Evolutionary conservation across 768 basidiomycete genomes (phyloP).

Genomic region (Termitomyces sp.): DNA sequence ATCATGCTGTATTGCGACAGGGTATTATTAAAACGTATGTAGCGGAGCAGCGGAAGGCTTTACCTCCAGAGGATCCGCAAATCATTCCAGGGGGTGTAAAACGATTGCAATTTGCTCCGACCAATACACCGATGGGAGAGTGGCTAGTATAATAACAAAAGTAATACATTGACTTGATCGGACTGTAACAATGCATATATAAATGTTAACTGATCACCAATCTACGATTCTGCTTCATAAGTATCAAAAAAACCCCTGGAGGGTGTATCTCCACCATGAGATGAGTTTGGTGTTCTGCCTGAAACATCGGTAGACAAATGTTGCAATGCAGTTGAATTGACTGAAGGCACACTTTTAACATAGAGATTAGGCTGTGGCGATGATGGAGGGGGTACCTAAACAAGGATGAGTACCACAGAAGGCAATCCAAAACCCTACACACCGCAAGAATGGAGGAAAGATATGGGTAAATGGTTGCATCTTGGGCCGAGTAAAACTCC

Average conservation of each 20-base stretch:
- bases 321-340: constrained; percentile 13
- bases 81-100: not conserved
- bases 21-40: not conserved
- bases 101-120: not conserved
- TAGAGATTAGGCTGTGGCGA: constrained; percentile 20
- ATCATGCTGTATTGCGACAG: not conserved
- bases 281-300: constrained; percentile 53
- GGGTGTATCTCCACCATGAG: constrained; percentile 54
- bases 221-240: constrained; percentile 6
- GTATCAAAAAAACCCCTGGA: constrained; percentile 21
- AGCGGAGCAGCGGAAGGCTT: not conserved
- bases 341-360: constrained; percentile 3
- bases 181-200: not conserved
- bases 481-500: constrained; percentile 69
- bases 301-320: constrained; percentile 19
- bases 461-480: constrained; percentile 40
- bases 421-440: constrained; percentile 18
- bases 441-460: constrained; percentile 46
- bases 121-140: not conserved
- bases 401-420: not conserved
- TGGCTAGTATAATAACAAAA: not conserved
- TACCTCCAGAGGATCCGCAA: not conserved
- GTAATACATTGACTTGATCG: not conserved
- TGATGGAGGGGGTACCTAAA: constrained; percentile 46
- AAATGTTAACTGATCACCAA: not conserved